phyloP scores from a whole-genome alignment of 345 rosid species.

The Laguncularia racemosa region DNA sequence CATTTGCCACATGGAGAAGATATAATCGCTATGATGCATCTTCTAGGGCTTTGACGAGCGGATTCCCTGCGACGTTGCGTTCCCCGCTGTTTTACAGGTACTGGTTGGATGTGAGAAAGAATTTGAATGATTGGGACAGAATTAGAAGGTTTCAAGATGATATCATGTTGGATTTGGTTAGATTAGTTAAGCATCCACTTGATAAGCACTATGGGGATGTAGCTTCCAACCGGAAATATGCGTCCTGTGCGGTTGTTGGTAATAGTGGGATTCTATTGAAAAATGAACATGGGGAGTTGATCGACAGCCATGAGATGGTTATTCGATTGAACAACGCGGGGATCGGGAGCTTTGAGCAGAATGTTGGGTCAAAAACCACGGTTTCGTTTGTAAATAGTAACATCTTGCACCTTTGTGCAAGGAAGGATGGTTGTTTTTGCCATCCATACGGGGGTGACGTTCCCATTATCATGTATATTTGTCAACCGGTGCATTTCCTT shows the following conservation, averaged over 20 bases:
- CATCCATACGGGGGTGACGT: conserved; percentile 71
- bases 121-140: conserved; percentile 53
- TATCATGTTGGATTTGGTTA: conserved; percentile 58
- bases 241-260: conserved; percentile 89
- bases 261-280: conserved; percentile 77
- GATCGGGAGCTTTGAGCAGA: conserved; percentile 34
- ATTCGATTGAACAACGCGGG: conserved; percentile 85
- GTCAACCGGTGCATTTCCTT: conserved; percentile 79
- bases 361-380: conserved; percentile 68
- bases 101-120: conserved; percentile 65
- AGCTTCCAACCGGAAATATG: conserved; percentile 29
- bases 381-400: conserved; percentile 85
- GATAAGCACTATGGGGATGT: conserved; percentile 34
- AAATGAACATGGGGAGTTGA: conserved; percentile 43
- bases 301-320: conserved; percentile 80
- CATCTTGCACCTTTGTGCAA: conserved; percentile 64
- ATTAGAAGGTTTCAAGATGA: conserved; percentile 43
- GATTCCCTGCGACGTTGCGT: conserved; percentile 21
- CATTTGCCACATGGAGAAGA: conserved; percentile 37
- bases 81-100: conserved; percentile 57
- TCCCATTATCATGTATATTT: conserved; percentile 72
- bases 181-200: conserved; percentile 46
- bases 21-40: conserved; percentile 26
- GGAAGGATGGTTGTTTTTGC: conserved; percentile 59
- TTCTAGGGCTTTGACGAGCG: conserved; percentile 15